phyloP scores from a whole-genome alignment of 1,139 yeast species.

The Candida mesenterica region DNA sequence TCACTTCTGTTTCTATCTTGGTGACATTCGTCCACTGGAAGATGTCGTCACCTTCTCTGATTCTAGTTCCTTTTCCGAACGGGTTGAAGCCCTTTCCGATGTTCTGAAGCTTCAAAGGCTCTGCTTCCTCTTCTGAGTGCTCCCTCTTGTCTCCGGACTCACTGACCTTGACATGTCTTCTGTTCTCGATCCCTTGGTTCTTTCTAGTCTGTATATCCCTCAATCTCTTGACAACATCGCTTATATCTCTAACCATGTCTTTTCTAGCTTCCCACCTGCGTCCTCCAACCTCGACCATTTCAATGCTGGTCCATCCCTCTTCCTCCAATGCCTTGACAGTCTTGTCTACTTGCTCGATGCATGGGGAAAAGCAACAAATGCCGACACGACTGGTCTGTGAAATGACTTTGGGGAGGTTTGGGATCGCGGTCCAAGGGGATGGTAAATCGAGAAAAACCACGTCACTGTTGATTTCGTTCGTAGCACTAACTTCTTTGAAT shows the following conservation, averaged over 20 bases:
- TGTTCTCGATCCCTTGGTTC: slow-evolving; percentile 65
- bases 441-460: slow-evolving; percentile 90
- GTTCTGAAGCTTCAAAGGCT: slow-evolving; percentile 26
- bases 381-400: slow-evolving; percentile 55
- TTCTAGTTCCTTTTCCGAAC: slow-evolving; percentile 79
- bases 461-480: slow-evolving; percentile 19
- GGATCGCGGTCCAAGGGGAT: slow-evolving; percentile 95
- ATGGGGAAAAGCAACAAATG: slow-evolving; percentile 94
- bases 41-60: slow-evolving; percentile 80
- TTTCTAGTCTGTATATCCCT: slow-evolving; percentile 79
- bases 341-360: slow-evolving; percentile 93
- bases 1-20: slow-evolving; percentile 77
- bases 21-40: slow-evolving; percentile 84
- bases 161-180: slow-evolving; percentile 32
- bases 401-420: slow-evolving; percentile 63
- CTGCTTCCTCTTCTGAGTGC: slow-evolving; percentile 4
- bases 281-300: slow-evolving; percentile 90
- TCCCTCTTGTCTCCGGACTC: slow-evolving; percentile 1
- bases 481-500: slow-evolving; percentile 17
- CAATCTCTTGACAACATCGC: slow-evolving; percentile 78
- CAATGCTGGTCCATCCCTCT: slow-evolving; percentile 84
- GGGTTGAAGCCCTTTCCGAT: slow-evolving; percentile 73
- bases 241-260: slow-evolving; percentile 78
- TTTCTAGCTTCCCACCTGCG: slow-evolving; percentile 89
- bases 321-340: slow-evolving; percentile 73